Conservation (phyloP, 2,329 filamentous ascomycete species). For the Lasiodiplodia sp. region DNA sequence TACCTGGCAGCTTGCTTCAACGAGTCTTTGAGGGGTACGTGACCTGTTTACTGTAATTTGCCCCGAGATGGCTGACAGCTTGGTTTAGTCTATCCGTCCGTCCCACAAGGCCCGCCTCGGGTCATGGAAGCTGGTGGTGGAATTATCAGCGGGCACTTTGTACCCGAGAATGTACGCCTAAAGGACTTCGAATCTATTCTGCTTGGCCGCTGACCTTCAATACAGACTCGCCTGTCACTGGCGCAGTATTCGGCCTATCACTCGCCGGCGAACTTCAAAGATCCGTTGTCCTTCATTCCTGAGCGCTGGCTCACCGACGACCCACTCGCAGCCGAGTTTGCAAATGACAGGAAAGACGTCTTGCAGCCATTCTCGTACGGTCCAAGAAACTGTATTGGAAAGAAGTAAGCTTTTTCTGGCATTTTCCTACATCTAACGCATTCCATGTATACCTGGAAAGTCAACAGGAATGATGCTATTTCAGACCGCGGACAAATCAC, state of each 20-base stretch:
- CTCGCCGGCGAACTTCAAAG: conserved; percentile 40
- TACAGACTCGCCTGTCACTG: too few relatives aligned
- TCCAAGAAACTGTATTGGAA: conserved; percentile 46
- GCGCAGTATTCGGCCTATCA: conserved; percentile 40
- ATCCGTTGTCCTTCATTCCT: conserved; percentile 43
- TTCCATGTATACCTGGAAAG: too few relatives aligned
- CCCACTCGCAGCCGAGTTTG: conserved; percentile 32
- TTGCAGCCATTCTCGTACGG: conserved; percentile 45
- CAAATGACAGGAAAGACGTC: conserved; percentile 38
- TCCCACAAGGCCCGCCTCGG: conserved; percentile 50
- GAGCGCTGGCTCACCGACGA: conserved; percentile 41
- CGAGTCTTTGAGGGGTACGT: too few relatives aligned
- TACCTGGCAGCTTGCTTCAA: conserved; percentile 49
- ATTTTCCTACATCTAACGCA: too few relatives aligned
- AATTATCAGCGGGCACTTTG: conserved; percentile 44
- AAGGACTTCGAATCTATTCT: too few relatives aligned
- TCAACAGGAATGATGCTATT: too few relatives aligned
- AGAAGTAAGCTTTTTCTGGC: conserved; percentile 38
- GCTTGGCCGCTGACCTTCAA: too few relatives aligned
- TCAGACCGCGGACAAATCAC: neutral
- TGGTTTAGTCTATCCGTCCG: conserved; percentile 49
- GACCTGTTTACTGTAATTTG: too few relatives aligned
- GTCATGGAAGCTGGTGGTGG: conserved; percentile 45
- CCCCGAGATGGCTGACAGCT: too few relatives aligned
- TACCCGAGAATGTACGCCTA: conserved; percentile 40